Base-by-base conservation (phyloP, 2,329 filamentous ascomycete genomes). In the Botrytis tulipae region DNA sequence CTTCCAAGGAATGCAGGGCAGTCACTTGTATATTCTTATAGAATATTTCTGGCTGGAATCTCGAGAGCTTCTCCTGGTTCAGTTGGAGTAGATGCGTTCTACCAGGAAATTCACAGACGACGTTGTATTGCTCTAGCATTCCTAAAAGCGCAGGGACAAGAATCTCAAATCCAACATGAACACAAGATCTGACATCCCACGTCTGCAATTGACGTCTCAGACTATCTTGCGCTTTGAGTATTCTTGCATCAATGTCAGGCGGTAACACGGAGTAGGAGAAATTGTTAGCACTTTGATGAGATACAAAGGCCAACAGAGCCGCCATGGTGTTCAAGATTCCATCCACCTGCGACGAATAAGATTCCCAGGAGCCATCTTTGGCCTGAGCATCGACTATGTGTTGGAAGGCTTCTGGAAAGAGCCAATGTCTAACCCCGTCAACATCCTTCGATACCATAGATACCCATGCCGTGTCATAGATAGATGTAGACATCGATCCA, bases 21-120 rank as follows among this genome's bases (percentile, higher is more conserved):
- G 83, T 82, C 14, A 77, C 78, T 57, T 79, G 78, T 42, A 75
- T 57, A n/a, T 75, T 73, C 2, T 75, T 75, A 61, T 81, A 81
- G 7, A 82, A 75, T n/a, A 78, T 75, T 46, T 79, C 79, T 1
- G 79, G 76, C 8, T 73, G 70, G 62, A 82, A 80, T 32, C 76
- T 76, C 18, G 77, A 75, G 71, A 82, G 54, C 71, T 82, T 82
- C 14, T 76, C 73, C 7, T 78, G 71, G 9, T 79, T 75, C 25
- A 82, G 75, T 61, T 77, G 70, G 29, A 61, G 60, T 76, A 74
- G 40, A 61, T 54, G 44, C 12, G 32, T 32, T 61, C 18, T 18
- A 25, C 25, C 51, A n/a, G 68, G 25, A 59, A 61, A 61, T 16
- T 37, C 16, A 48, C 25, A 40, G 44, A 35, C n/a, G 25, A 68